Evolutionary conservation across 495 filamentous ascomycete genomes (phyloP), one percentile per base, ranked within the genome.

Genomic region (Annulohypoxylon nitens): DNA sequence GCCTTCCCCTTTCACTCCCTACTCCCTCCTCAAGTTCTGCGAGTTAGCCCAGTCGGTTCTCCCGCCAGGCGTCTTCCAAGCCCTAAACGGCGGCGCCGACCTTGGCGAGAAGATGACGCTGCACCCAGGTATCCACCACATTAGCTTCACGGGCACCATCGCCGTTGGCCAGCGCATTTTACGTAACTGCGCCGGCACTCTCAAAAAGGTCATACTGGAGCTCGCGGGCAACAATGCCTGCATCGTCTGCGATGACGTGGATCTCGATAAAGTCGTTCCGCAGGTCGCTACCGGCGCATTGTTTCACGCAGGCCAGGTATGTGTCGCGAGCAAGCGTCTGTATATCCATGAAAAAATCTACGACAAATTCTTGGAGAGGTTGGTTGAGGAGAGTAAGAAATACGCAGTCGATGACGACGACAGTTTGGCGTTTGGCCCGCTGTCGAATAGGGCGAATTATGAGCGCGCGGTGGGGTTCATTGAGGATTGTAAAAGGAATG

Each of bases 321-420:
- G 83, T 74, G 80, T 84, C 12, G 79, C 82, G 37, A 80, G 86
- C 33, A 92, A 92, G 78, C 86, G 91, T 4, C 82, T 93, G 67
- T 92, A 92, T 75, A 86, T 93, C 20, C 91, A 92, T 80, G 86
- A 91, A 70, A 81, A 79, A 12, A 89, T 92, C 71, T 92, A 92
- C 79, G 85, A 90, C 37, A 75, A 81, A 47, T 92, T 93, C 79
- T 76, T 89, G 7, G 76, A 83, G 9, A 80, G 80, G 6, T 80
- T 92, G 65, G 81, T 90, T 33, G 75, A 84, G 12, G 88, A 87
- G 73, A 86, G 88, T 12, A 85, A 88, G 75, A 76, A 71, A 25
- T 82, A 87, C 59, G 81, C 81, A 34, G 81, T 87, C 1, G 83
- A 86, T 39, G 81, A 83, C n/a, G 84, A 68, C 0, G 23, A 69